phyloP scores from a whole-genome alignment of 768 basidiomycete genomes.

The Suillus clintonianus region DNA sequence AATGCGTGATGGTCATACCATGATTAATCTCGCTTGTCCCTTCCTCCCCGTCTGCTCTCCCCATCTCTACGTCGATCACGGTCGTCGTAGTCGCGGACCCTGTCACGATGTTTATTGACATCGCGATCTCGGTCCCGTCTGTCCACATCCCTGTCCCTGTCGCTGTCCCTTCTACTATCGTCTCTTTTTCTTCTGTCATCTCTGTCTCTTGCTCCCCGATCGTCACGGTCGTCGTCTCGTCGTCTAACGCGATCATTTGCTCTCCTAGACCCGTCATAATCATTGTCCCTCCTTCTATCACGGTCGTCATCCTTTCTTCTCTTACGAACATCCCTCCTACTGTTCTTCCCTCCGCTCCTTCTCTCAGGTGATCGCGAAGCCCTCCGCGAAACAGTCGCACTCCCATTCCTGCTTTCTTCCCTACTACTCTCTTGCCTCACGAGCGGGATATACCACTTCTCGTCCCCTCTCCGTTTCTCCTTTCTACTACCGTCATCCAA shows the following conservation, averaged over 20 bases:
- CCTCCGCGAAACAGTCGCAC: conserved; percentile 48
- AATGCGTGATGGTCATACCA: not conserved
- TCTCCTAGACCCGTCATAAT: too few relatives aligned
- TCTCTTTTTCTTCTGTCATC: conserved; percentile 29
- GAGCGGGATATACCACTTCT: conserved; percentile 84
- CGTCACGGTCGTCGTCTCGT: conserved; percentile 35
- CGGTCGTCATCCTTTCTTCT: too few relatives aligned
- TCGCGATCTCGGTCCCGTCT: conserved; percentile 30
- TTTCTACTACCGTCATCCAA: conserved; percentile 68
- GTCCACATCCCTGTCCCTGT: conserved; percentile 26
- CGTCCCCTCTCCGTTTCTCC: conserved; percentile 49
- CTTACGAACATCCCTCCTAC: conserved; percentile 10
- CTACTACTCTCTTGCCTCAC: conserved; percentile 63
- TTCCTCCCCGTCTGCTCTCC: conserved; percentile 15
- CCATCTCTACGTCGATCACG: conserved; percentile 7
- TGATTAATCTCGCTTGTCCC: not conserved
- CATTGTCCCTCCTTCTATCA: too few relatives aligned
- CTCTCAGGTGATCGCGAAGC: conserved; percentile 51
- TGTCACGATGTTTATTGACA: conserved; percentile 27
- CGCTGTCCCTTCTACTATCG: conserved; percentile 26
- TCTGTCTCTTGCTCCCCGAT: conserved; percentile 19
- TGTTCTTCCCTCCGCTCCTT: conserved; percentile 14
- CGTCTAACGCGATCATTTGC: conserved; percentile 24
- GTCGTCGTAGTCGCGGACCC: conserved; percentile 30
- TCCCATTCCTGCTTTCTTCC: conserved; percentile 36